Conservation (phyloP, 2,329 filamentous ascomycete species). For the Alternaria gaisen region DNA sequence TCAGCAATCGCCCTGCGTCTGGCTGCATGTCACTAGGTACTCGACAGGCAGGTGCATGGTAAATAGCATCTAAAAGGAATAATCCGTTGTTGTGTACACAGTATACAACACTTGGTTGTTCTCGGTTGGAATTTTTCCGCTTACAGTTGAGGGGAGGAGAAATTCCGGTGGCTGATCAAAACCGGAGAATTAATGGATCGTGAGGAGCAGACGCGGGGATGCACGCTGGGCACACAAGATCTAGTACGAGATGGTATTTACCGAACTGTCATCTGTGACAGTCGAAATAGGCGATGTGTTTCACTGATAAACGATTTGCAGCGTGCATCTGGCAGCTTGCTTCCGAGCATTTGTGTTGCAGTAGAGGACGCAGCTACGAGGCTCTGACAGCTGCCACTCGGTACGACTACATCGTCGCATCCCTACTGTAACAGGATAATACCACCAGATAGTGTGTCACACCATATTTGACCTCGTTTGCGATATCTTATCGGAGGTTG, state of each 20-base stretch:
- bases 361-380: not conserved
- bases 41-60: not conserved
- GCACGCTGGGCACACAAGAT: not conserved
- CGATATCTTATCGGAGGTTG: not conserved
- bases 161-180: constrained; percentile 6
- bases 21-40: not conserved
- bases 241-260: not conserved
- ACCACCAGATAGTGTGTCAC: not conserved
- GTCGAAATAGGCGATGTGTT: not conserved
- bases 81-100: not conserved
- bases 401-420: not conserved
- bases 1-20: constrained; percentile 8
- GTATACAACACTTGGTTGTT: not conserved
- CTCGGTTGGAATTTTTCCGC: constrained; percentile 3
- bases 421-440: not conserved
- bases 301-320: not conserved
- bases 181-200: constrained; percentile 10
- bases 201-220: not conserved
- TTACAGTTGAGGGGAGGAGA: constrained; percentile 1
- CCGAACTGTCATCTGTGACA: not conserved
- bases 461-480: not conserved
- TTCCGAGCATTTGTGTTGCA: not conserved
- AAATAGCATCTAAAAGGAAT: not conserved
- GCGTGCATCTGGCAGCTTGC: not conserved
- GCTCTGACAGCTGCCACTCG: not conserved